A percentile compares a stretch with the other conserved stretches of the same genome.
Conservation (phyloP, 441 rosid genomes). For the Adansonia grandidieri region DNA sequence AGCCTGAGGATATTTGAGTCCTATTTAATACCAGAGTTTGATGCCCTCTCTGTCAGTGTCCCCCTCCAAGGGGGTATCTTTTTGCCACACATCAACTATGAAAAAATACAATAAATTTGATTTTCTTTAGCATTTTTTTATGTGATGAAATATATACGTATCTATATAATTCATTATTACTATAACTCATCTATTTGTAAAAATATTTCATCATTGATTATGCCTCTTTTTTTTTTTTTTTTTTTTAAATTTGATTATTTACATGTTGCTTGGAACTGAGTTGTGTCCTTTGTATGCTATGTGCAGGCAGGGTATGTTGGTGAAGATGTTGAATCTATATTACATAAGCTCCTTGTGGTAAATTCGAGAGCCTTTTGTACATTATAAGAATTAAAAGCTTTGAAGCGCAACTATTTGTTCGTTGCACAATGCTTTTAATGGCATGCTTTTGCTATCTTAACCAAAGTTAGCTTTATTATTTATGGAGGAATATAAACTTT, state of each 20-base stretch:
- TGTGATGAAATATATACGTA: neutral
- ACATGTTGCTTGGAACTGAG: constrained; percentile 15
- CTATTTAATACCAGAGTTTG: constrained; percentile 7
- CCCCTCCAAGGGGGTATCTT: neutral
- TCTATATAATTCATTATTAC: neutral
- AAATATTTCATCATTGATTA: constrained; percentile 25
- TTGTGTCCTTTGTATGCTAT: constrained; percentile 26
- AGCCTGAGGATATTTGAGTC: neutral
- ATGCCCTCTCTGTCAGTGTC: neutral
- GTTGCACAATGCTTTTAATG: neutral
- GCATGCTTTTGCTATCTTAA: constrained; percentile 8
- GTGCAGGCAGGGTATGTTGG: constrained; percentile 99
- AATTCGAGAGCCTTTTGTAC: constrained; percentile 22
- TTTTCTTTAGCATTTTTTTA: neutral
- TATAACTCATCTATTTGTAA: neutral
- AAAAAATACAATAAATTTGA: neutral
- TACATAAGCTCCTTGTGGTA: constrained; percentile 92
- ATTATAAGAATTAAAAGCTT: constrained; percentile 9
- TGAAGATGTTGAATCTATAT: constrained; percentile 96
- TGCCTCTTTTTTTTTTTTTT: neutral
- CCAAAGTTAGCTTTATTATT: neutral
- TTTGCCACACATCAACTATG: neutral
- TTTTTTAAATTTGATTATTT: neutral
- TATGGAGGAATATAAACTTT: constrained; percentile 17
- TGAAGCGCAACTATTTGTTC: constrained; percentile 10